These are phyloP conservation scores for Paxillus ammoniavirescens DNA, from an alignment of 768 basidiomycete species.

Conservation along the genomic window DNA sequence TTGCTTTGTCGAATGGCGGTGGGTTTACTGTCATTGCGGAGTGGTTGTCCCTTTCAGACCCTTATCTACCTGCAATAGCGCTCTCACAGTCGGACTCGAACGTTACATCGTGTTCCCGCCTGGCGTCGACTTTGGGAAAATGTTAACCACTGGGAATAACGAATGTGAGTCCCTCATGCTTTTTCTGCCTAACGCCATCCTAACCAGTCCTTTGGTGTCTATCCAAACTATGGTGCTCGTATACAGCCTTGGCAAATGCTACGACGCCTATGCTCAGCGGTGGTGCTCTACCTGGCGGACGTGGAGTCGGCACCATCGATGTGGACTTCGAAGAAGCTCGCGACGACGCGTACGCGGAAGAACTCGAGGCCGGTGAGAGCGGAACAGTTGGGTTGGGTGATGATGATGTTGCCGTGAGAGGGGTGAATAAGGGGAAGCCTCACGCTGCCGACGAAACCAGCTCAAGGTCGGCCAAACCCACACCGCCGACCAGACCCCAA, in stretches of 20 bases:
- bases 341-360: conserved; percentile 10
- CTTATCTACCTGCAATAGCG: conserved; percentile 15
- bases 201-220: neutral
- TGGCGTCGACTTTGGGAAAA: conserved; percentile 59
- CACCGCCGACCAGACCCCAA: conserved; percentile 3
- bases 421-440: conserved; percentile 1
- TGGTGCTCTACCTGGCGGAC: conserved; percentile 30
- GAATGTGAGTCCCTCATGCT: conserved; percentile 9
- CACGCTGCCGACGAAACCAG: neutral
- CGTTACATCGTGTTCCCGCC: conserved; percentile 71
- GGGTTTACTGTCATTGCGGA: neutral
- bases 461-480: conserved; percentile 9
- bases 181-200: neutral
- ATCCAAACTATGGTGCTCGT: neutral
- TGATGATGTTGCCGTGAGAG: neutral
- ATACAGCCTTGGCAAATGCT: conserved; percentile 4
- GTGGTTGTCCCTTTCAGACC: neutral
- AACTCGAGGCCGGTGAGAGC: conserved; percentile 9
- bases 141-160: conserved; percentile 29
- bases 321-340: conserved; percentile 21
- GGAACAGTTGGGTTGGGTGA: neutral
- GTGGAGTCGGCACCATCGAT: conserved; percentile 24
- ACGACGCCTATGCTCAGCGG: conserved; percentile 7
- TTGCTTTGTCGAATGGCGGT: conserved; percentile 78
- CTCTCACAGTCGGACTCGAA: conserved; percentile 58